These are phyloP conservation scores for Comarum palustre DNA, from an alignment of 306 rosid genomes.

Conservation along the genomic window DNA sequence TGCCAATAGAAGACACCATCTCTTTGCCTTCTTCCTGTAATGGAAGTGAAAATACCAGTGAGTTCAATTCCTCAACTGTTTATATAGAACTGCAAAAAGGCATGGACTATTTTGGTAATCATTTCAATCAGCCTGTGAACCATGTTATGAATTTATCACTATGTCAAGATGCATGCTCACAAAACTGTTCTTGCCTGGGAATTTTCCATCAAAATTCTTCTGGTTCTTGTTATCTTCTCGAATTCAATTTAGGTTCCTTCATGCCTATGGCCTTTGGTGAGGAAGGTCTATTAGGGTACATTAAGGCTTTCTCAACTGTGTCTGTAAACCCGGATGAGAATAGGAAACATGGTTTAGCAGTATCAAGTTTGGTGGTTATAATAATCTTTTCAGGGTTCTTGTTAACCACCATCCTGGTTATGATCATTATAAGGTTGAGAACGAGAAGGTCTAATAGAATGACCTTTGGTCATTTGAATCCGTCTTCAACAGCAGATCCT, in stretches of 20 bases:
- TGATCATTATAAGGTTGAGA: conserved; percentile 11
- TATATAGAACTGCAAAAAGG: conserved; percentile 9
- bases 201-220: conserved; percentile 17
- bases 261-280: not conserved
- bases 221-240: conserved; percentile 18
- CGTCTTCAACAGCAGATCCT: conserved; percentile 14
- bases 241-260: conserved; percentile 11
- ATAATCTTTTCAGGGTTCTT: conserved; percentile 11
- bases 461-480: not conserved
- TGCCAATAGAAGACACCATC: not conserved
- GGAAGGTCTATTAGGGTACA: conserved; percentile 14
- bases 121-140: conserved; percentile 6
- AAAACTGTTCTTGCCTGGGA: conserved; percentile 24
- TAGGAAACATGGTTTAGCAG: conserved; percentile 1
- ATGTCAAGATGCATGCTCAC: conserved; percentile 15
- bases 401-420: not conserved
- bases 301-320: conserved; percentile 6
- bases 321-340: not conserved
- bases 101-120: conserved; percentile 20
- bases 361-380: conserved; percentile 13
- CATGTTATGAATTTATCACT: not conserved
- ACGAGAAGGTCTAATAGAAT: not conserved
- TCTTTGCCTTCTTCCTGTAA: conserved; percentile 20
- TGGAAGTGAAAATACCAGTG: not conserved
- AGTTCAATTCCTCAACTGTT: conserved; percentile 8